These are phyloP conservation scores for Terana coerulea DNA, from an alignment of 768 basidiomycete genomes.

Conservation along the genomic window DNA sequence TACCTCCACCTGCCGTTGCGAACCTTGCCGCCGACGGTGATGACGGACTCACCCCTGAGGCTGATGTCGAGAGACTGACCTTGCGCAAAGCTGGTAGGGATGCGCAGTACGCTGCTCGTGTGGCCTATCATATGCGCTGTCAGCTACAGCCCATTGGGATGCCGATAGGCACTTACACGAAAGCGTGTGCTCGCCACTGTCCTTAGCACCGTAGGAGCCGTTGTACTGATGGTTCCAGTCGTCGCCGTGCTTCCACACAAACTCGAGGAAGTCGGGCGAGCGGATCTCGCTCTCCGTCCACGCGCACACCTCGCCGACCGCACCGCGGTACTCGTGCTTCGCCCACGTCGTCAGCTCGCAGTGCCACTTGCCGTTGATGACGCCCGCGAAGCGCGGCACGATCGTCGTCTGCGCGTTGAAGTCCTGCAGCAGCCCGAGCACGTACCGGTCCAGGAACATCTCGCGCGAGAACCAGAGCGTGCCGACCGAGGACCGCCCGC, in stretches of 20 bases:
- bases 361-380: slow-evolving; percentile 15
- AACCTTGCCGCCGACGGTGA: not conserved
- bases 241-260: slow-evolving; percentile 18
- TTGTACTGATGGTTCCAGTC: slow-evolving; percentile 16
- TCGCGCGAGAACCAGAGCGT: slow-evolving; percentile 13
- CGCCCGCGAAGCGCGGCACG: slow-evolving; percentile 14
- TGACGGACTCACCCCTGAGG: slow-evolving; percentile 1
- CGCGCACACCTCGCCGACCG: not conserved
- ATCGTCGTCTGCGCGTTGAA: slow-evolving; percentile 19
- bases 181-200: slow-evolving; percentile 5
- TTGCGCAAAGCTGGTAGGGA: slow-evolving; percentile 3
- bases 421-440: slow-evolving; percentile 10
- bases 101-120: not conserved
- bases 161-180: slow-evolving; percentile 1
- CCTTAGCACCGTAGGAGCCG: not conserved
- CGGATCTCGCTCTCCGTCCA: slow-evolving; percentile 3
- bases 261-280: slow-evolving; percentile 2
- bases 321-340: slow-evolving; percentile 8
- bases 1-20: slow-evolving; percentile 2
- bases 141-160: no score
- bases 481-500: not conserved
- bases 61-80: slow-evolving; percentile 2
- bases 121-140: not conserved
- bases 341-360: slow-evolving; percentile 19
- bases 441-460: slow-evolving; percentile 12